Evolutionary conservation across 192 early-diverging fungal species (phyloP).

Genomic region (Backusella australiensis): DNA sequence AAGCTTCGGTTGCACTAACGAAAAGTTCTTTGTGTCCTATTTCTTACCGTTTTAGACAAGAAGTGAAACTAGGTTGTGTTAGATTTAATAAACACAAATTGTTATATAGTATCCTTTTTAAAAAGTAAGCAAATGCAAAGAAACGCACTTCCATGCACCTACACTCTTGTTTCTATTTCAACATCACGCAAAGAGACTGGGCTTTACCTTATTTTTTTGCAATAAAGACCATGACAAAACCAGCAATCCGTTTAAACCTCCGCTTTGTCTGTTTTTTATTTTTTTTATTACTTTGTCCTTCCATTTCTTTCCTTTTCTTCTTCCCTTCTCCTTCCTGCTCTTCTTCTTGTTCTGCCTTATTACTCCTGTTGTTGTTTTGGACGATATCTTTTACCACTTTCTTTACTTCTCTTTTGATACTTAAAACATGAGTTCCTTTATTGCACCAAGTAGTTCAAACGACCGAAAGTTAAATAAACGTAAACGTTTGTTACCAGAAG

Average conservation of each 20-base stretch:
- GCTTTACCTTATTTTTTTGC: neutral
- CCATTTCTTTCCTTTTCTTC: neutral
- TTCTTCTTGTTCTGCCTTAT: neutral
- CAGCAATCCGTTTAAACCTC: neutral
- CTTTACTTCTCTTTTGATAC: neutral
- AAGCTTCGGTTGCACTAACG: too few species aligned
- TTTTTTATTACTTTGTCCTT: neutral
- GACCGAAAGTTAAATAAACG: conserved; percentile 8
- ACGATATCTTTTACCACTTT: neutral
- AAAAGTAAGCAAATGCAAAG: neutral
- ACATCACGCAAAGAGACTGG: neutral
- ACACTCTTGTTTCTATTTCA: neutral
- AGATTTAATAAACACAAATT: neutral
- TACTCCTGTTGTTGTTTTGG: neutral
- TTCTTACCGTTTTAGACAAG: too few species aligned
- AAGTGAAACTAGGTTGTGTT: neutral
- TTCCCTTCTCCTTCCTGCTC: neutral
- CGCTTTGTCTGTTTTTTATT: neutral
- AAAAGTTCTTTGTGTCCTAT: too few species aligned
- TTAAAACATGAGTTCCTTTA: neutral
- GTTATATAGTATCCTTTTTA: too few species aligned
- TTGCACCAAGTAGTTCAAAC: neutral
- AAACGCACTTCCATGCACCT: neutral
- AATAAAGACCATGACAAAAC: neutral
- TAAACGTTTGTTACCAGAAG: neutral